Conservation (phyloP, 495 filamentous ascomycete genomes). For the Penicillium verhagenii region DNA sequence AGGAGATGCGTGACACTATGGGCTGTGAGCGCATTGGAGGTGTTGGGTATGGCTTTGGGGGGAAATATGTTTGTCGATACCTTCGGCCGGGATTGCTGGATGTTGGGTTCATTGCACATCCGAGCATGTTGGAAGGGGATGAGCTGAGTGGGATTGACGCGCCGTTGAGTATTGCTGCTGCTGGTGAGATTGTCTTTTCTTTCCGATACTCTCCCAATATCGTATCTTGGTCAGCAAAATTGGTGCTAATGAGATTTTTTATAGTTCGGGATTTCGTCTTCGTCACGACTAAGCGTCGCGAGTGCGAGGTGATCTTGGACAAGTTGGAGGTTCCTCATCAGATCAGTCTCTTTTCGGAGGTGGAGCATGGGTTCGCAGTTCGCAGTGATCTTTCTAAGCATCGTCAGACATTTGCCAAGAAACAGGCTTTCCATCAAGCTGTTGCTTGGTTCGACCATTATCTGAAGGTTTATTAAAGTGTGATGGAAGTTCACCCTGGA, state of each 20-base stretch:
- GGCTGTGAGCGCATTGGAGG: slow-evolving; percentile 61
- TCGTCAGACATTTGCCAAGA: slow-evolving; percentile 64
- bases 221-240: background rate
- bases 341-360: slow-evolving; percentile 66
- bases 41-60: slow-evolving; percentile 78
- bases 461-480: slow-evolving; percentile 4
- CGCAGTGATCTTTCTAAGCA: slow-evolving; percentile 55
- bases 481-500: background rate
- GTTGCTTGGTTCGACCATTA: slow-evolving; percentile 67
- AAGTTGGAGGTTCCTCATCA: slow-evolving; percentile 62
- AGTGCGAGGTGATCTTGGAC: slow-evolving; percentile 51
- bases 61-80: slow-evolving; percentile 47
- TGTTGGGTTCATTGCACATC: slow-evolving; percentile 67
- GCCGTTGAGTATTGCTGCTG: slow-evolving; percentile 70
- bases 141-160: slow-evolving; percentile 64
- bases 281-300: slow-evolving; percentile 58
- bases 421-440: slow-evolving; percentile 72
- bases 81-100: slow-evolving; percentile 19
- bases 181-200: slow-evolving; percentile 32
- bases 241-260: background rate
- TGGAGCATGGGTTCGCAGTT: slow-evolving; percentile 70
- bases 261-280: slow-evolving; percentile 48
- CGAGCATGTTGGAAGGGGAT: slow-evolving; percentile 64
- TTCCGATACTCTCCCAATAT: background rate
- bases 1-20: slow-evolving; percentile 51